Conservation (phyloP, 2,329 filamentous ascomycete genomes). For the Calonectria honghensis region DNA sequence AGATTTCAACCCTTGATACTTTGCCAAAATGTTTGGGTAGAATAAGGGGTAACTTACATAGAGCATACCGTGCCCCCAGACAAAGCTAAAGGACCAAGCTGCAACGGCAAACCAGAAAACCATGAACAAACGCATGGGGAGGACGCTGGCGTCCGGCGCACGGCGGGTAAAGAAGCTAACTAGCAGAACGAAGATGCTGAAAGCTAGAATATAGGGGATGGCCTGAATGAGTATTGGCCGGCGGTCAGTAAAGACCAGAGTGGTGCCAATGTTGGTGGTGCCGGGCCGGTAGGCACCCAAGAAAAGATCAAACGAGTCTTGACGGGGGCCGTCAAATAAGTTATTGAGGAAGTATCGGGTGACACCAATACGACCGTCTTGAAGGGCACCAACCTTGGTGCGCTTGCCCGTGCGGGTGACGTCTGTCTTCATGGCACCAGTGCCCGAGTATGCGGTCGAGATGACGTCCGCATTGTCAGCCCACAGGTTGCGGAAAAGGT, state of each 20-base stretch:
- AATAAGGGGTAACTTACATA: slow-evolving; percentile 80
- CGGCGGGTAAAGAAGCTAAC: slow-evolving; percentile 84
- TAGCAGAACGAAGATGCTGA: slow-evolving; percentile 88
- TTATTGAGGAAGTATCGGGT: slow-evolving; percentile 96
- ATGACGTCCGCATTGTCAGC: slow-evolving; percentile 98
- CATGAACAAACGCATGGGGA: slow-evolving; percentile 88
- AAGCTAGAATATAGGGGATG: slow-evolving; percentile 92
- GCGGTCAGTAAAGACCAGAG: slow-evolving; percentile 87
- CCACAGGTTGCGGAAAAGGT: slow-evolving; percentile 97
- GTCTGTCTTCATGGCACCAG: slow-evolving; percentile 97
- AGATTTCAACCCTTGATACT: slow-evolving; percentile 28
- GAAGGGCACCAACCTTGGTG: slow-evolving; percentile 88
- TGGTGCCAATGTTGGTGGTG: slow-evolving; percentile 80
- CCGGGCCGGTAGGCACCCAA: slow-evolving; percentile 89
- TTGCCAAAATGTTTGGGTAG: neutral
- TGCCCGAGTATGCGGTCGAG: slow-evolving; percentile 93
- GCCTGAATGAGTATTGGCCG: slow-evolving; percentile 92
- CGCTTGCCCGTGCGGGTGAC: slow-evolving; percentile 95
- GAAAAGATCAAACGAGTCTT: slow-evolving; percentile 97
- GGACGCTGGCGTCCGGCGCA: slow-evolving; percentile 82
- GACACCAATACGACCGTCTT: slow-evolving; percentile 91
- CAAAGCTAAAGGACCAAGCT: slow-evolving; percentile 84
- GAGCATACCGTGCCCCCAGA: slow-evolving; percentile 89
- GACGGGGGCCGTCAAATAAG: slow-evolving; percentile 92
- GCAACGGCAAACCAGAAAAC: slow-evolving; percentile 84